A percentile compares a stretch with the other conserved stretches of the same genome.
These are phyloP conservation scores for Ballota nigra DNA, from an alignment of 257 asterid genomes.

Conservation along the genomic window DNA sequence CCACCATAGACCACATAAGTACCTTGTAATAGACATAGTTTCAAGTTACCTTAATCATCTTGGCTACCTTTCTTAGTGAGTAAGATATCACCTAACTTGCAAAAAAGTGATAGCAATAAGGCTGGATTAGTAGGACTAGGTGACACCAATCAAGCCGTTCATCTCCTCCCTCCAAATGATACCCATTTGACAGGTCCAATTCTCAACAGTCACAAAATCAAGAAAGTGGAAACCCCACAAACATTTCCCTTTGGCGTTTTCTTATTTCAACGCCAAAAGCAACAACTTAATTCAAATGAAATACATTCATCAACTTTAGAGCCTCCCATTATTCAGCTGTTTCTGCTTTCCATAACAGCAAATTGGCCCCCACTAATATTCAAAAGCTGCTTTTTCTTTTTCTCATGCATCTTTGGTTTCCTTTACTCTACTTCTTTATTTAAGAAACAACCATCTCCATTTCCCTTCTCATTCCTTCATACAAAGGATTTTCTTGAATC, in stretches of 20 bases:
- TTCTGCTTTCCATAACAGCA: conserved; percentile 21
- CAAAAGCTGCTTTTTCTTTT: conserved; percentile 45
- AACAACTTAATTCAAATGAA: conserved; percentile 35
- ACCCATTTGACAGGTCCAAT: conserved; percentile 23
- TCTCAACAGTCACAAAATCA: conserved; percentile 26
- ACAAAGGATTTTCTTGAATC: conserved; percentile 5
- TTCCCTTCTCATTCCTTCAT: conserved; percentile 26
- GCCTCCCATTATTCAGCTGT: conserved; percentile 31
- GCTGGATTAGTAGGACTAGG: not conserved
- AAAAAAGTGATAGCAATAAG: conserved; percentile 7
- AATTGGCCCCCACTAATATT: conserved; percentile 42
- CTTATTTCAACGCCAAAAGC: conserved; percentile 27
- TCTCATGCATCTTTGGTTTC: conserved; percentile 20
- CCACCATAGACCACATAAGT: not conserved
- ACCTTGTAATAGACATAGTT: not conserved
- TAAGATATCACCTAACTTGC: conserved; percentile 42
- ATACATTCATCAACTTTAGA: conserved; percentile 22
- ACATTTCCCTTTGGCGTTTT: conserved; percentile 29
- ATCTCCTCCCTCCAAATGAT: conserved; percentile 2
- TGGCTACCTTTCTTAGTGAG: conserved; percentile 54
- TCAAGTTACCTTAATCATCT: conserved; percentile 22
- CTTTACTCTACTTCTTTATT: conserved; percentile 43
- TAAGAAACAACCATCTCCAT: conserved; percentile 26
- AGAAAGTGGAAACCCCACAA: conserved; percentile 31
- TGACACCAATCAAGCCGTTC: conserved; percentile 23